Evolutionary conservation across 2,329 filamentous ascomycete genomes (phyloP).

Genomic region (Sporothrix euskadiensis): DNA sequence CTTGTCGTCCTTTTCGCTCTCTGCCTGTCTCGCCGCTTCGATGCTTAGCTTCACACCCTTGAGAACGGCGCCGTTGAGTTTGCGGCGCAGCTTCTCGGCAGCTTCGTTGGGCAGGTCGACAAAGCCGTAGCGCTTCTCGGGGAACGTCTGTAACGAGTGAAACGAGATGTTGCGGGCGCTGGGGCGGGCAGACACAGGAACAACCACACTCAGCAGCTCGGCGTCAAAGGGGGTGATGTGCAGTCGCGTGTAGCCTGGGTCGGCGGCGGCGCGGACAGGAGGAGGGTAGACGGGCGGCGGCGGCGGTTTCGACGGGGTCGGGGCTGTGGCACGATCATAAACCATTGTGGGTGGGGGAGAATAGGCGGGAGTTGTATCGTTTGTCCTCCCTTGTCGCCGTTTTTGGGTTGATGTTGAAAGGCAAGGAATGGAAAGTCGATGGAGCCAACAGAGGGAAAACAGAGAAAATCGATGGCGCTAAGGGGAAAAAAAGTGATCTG

Average conservation of each 20-base stretch:
- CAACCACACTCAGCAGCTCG: constrained; percentile 68
- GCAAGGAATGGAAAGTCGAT: background rate
- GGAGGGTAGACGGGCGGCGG: background rate
- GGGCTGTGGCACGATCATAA: constrained; percentile 2
- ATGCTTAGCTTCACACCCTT: constrained; percentile 84
- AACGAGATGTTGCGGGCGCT: constrained; percentile 81
- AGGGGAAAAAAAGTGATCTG: constrained; percentile 12
- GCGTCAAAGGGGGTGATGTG: constrained; percentile 86
- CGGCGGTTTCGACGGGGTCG: constrained; percentile 7
- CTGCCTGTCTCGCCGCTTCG: constrained; percentile 61
- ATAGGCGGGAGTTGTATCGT: background rate
- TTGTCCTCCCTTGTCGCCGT: background rate
- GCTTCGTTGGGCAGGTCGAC: constrained; percentile 78
- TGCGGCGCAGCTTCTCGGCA: constrained; percentile 88
- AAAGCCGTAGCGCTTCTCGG: constrained; percentile 87
- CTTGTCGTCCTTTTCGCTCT: background rate
- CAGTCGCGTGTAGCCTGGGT: constrained; percentile 56
- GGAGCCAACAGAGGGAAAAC: background rate
- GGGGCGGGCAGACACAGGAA: constrained; percentile 67
- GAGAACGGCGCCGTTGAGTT: constrained; percentile 81
- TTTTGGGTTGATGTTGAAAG: background rate
- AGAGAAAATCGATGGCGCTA: background rate
- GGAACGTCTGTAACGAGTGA: constrained; percentile 81
- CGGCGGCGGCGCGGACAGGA: background rate
- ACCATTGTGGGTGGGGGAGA: background rate